Evolutionary conservation across 352 stramenopile genomes (phyloP).

Genomic region (Aphanomyces cochlioides): DNA sequence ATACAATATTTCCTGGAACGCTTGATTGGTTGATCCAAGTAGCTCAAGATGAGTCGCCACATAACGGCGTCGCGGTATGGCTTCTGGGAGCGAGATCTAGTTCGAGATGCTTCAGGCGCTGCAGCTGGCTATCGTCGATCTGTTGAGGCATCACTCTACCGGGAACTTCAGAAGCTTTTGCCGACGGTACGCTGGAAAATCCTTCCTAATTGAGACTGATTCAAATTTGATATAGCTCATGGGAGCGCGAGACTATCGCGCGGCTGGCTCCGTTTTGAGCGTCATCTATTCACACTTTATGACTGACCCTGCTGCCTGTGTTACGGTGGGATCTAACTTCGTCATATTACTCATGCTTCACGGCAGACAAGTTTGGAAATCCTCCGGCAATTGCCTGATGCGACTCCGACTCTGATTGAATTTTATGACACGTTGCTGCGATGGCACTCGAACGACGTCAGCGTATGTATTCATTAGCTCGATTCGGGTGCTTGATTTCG

Average conservation of each 20-base stretch:
- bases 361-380: slow-evolving; percentile 71
- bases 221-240: slow-evolving; percentile 42
- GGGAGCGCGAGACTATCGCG: slow-evolving; percentile 62
- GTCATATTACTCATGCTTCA: neutral
- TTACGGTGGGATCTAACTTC: slow-evolving; percentile 46
- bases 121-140: neutral
- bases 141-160: neutral
- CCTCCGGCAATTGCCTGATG: slow-evolving; percentile 50
- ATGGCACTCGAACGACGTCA: slow-evolving; percentile 49
- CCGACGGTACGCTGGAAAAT: slow-evolving; percentile 3
- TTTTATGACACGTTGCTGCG: slow-evolving; percentile 56
- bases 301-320: slow-evolving; percentile 50
- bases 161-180: slow-evolving; percentile 20
- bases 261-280: slow-evolving; percentile 57
- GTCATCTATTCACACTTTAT: slow-evolving; percentile 68
- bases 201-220: too few relatives aligned
- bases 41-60: too few relatives aligned
- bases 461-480: slow-evolving; percentile 13
- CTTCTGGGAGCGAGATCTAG: neutral
- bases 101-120: neutral
- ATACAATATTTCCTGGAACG: too few relatives aligned
- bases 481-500: neutral
- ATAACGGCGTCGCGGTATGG: neutral
- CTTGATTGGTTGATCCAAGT: too few relatives aligned
- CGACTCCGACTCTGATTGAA: slow-evolving; percentile 46